Evolutionary conservation across 208 protist genomes (phyloP).

Genomic region (Leishmania tropica): DNA sequence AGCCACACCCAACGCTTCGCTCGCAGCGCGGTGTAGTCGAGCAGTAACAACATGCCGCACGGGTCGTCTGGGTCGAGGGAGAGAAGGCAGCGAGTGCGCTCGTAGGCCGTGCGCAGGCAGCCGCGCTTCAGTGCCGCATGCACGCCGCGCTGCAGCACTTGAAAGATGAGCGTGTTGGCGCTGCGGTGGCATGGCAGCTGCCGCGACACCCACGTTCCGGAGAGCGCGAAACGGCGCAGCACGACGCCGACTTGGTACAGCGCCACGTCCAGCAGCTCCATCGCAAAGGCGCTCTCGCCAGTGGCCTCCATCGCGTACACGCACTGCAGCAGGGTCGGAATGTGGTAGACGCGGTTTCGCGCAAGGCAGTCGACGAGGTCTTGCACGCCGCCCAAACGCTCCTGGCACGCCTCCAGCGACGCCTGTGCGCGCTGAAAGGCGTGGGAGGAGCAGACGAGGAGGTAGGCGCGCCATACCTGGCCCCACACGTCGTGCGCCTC

Average conservation of each 20-base stretch:
- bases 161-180: conserved; percentile 60
- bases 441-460: conserved; percentile 45
- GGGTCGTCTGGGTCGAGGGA: conserved; percentile 80
- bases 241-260: conserved; percentile 79
- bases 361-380: conserved; percentile 63
- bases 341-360: conserved; percentile 62
- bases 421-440: conserved; percentile 53
- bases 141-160: conserved; percentile 59
- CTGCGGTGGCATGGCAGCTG: conserved; percentile 34
- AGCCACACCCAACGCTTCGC: conserved; percentile 84
- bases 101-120: conserved; percentile 74
- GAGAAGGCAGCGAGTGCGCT: conserved; percentile 64
- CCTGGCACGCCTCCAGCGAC: conserved; percentile 36
- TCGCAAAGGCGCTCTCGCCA: conserved; percentile 46
- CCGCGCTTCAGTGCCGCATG: conserved; percentile 73
- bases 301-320: conserved; percentile 68
- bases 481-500: conserved; percentile 11
- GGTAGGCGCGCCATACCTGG: conserved; percentile 28
- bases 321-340: conserved; percentile 78
- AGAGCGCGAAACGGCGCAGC: conserved; percentile 59
- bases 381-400: conserved; percentile 36
- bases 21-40: conserved; percentile 84
- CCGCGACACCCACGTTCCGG: conserved; percentile 59
- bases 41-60: conserved; percentile 55
- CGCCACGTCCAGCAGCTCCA: conserved; percentile 74